Conservation (phyloP, 2,329 filamentous ascomycete species). For the Fusarium caatingaense region DNA sequence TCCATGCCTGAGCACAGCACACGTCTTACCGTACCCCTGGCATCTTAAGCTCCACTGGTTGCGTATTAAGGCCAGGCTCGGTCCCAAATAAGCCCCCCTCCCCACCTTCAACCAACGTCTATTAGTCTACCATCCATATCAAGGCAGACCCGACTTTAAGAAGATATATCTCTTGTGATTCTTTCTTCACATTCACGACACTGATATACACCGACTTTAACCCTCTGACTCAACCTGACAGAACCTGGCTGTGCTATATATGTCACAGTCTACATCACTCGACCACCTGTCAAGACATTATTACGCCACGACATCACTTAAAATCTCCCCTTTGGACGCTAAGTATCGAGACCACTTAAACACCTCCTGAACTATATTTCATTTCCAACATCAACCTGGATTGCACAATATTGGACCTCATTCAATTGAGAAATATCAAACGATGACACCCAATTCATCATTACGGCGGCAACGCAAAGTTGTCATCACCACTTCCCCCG, state of each 20-base stretch:
- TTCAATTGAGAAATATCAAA: constrained; percentile 12
- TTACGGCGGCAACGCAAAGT: constrained; percentile 43
- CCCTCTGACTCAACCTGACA: background rate
- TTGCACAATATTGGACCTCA: constrained; percentile 1
- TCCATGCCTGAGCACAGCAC: constrained; percentile 24
- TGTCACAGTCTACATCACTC: constrained; percentile 22
- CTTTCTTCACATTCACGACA: constrained; percentile 15
- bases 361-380: constrained; percentile 10
- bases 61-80: constrained; percentile 45
- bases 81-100: constrained; percentile 46
- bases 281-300: constrained; percentile 12
- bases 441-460: constrained; percentile 40
- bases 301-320: constrained; percentile 7
- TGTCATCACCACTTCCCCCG: constrained; percentile 42
- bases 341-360: constrained; percentile 28
- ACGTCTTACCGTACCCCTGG: constrained; percentile 35
- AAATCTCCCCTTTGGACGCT: constrained; percentile 10
- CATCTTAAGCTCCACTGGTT: constrained; percentile 42
- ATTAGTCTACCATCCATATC: constrained; percentile 40
- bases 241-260: constrained; percentile 28
- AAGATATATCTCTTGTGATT: constrained; percentile 43
- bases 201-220: background rate
- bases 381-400: constrained; percentile 9
- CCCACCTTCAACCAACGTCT: constrained; percentile 40
- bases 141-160: constrained; percentile 40